phyloP scores from a whole-genome alignment of 2,329 filamentous ascomycete species.

The Bipolaris oryzae region DNA sequence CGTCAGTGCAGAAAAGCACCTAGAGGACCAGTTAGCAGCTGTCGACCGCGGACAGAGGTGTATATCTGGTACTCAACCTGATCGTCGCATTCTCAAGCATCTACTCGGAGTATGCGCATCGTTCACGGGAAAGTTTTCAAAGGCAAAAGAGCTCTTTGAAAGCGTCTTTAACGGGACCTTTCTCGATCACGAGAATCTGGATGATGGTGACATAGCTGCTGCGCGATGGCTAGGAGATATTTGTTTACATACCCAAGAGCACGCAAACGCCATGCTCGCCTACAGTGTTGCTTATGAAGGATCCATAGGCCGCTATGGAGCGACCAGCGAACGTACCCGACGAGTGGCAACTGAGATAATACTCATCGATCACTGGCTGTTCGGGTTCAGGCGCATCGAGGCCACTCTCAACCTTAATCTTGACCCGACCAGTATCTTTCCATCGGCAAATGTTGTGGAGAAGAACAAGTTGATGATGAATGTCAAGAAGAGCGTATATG shows the following conservation, averaged over 20 bases:
- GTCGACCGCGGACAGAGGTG: conserved; percentile 35
- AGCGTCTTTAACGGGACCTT: conserved; percentile 34
- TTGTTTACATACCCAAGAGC: conserved; percentile 38
- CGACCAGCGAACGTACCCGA: conserved; percentile 19
- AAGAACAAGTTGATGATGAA: conserved; percentile 30
- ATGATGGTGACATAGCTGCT: conserved; percentile 43
- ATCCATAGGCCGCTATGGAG: conserved; percentile 25
- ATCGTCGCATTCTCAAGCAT: conserved; percentile 34
- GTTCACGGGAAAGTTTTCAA: conserved; percentile 34
- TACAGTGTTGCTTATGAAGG: conserved; percentile 40
- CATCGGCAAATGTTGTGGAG: conserved; percentile 25
- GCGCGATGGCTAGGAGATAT: conserved; percentile 43
- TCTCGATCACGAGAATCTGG: conserved; percentile 24
- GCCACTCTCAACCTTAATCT: conserved; percentile 23
- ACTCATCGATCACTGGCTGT: conserved; percentile 29
- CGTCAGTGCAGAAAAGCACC: conserved; percentile 19
- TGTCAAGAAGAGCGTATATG: conserved; percentile 15
- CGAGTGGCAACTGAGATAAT: conserved; percentile 28
- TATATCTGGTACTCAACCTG: conserved; percentile 28
- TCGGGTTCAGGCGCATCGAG: conserved; percentile 23
- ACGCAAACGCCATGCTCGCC: conserved; percentile 35
- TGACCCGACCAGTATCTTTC: conserved; percentile 35
- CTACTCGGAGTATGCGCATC: conserved; percentile 38
- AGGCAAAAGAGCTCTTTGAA: conserved; percentile 39
- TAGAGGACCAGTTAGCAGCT: conserved; percentile 34